Evolutionary conservation across 345 rosid genomes (phyloP).

Genomic region (Eutrema heterophyllum): DNA sequence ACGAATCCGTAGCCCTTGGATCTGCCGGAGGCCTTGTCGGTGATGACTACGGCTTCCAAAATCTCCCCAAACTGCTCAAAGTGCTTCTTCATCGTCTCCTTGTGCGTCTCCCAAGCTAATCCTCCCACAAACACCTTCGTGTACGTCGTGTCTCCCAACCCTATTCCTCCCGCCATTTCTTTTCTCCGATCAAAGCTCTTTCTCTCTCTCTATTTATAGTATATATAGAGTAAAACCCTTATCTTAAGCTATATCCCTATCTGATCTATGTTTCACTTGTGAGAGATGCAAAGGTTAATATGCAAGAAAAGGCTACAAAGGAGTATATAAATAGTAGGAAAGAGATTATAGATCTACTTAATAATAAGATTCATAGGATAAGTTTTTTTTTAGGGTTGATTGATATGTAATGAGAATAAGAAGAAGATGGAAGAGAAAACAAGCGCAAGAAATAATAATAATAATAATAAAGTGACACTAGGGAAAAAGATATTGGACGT

Average conservation of each 20-base stretch:
- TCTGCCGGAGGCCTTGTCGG: slow-evolving; percentile 96
- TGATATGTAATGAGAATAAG: slow-evolving; percentile 13
- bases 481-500: neutral
- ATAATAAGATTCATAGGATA: slow-evolving; percentile 11
- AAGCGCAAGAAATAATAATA: neutral
- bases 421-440: neutral
- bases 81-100: slow-evolving; percentile 91
- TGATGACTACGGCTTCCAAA: slow-evolving; percentile 95
- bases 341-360: slow-evolving; percentile 17
- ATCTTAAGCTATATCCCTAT: neutral
- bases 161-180: slow-evolving; percentile 29
- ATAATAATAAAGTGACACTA: neutral
- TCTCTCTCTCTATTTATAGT: neutral
- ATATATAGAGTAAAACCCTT: neutral
- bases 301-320: slow-evolving; percentile 23
- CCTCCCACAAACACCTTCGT: slow-evolving; percentile 98
- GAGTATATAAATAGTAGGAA: slow-evolving; percentile 25
- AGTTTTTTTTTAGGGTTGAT: slow-evolving; percentile 20
- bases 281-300: slow-evolving; percentile 9
- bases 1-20: slow-evolving; percentile 99
- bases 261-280: slow-evolving; percentile 6
- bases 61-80: slow-evolving; percentile 97
- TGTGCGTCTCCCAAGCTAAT: slow-evolving; percentile 96
- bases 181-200: slow-evolving; percentile 3
- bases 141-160: slow-evolving; percentile 80